Evolutionary conservation across 345 rosid species (phyloP).

Genomic region (Balakata baccata): DNA sequence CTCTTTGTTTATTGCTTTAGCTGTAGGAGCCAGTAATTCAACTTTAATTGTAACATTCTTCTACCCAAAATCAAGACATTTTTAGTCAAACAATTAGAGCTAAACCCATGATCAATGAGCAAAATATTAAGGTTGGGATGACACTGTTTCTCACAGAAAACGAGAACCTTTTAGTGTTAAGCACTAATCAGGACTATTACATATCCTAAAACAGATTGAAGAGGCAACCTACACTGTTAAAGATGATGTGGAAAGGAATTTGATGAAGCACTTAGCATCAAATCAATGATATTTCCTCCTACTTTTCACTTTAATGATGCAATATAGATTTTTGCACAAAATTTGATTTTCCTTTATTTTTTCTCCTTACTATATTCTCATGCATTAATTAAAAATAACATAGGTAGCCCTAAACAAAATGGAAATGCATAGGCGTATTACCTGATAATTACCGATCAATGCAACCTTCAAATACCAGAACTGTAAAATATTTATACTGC

Average conservation of each 20-base stretch:
- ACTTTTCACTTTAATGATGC: conserved; percentile 24
- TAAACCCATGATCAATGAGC: background rate
- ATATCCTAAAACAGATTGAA: background rate
- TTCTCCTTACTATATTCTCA: background rate
- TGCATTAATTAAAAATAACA: background rate
- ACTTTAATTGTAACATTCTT: background rate
- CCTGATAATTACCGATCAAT: background rate
- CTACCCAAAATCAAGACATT: background rate
- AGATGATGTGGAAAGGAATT: background rate
- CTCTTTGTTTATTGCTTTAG: conserved; percentile 2
- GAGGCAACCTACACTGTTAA: background rate
- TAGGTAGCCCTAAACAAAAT: too few species aligned
- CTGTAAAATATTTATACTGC: background rate
- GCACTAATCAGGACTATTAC: background rate
- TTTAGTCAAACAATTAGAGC: background rate
- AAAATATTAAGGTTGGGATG: background rate
- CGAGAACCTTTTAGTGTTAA: background rate
- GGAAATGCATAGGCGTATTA: background rate
- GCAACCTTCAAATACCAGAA: background rate
- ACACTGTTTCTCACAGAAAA: background rate
- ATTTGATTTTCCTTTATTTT: background rate
- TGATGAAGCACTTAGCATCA: conserved; percentile 10
- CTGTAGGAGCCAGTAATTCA: background rate
- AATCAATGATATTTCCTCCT: background rate
- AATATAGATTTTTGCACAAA: conserved; percentile 4